Base-by-base conservation (phyloP, 106 monocot species). In the Phalaenopsis aphrodite region DNA sequence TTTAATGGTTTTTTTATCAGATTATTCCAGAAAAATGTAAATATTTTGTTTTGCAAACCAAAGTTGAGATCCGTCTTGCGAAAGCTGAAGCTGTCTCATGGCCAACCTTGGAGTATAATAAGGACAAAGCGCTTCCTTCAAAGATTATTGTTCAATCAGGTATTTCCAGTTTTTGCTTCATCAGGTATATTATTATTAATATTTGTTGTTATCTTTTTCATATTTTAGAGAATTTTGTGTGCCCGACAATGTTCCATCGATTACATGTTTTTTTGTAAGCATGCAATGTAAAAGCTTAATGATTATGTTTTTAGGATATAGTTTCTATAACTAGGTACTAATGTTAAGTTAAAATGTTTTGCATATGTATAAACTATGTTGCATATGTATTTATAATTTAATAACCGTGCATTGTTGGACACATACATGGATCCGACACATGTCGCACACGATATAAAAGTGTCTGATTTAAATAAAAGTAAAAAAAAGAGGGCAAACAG, bases 11-110 rank as follows among this genome's bases (percentile, higher is more conserved):
- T 37, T 6, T 37, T 47, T n/a, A 84, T 30, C 85, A 95, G 94
- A 95, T 95, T 66, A 68, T 90, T 74, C 94, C 92, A 41, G 90
- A 87, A 48, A 95, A 90, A 77, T 87, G 89, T 79, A 86, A 75
- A 80, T 95, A 90, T 78, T 23, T 57, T 75, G 92, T 95, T 57
- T 78, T 95, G 45, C 45, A 80, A 43, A 69, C 94, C 21, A 95
- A 95, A 84, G 86, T 95, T 80, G 94, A 95, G 77, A 84, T 95
- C 3, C 90, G 81, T 23, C 90, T 95, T 69, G 73, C 75, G 8
- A 95, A 95, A 88, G 90, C 87, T 58, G 90, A 95, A 48, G 3
- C 88, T 3, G 79, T 87, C 36, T 67, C 88, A 81, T 95, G 94
- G 94, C 84, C 89, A 82, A 84, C 92, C 68, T 78, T 95, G 45